Percentiles rank a stretch among this genome's conserved stretches.
phyloP scores from a whole-genome alignment of 1,284 basidiomycete genomes.

The Malassezia yamatoensis region DNA sequence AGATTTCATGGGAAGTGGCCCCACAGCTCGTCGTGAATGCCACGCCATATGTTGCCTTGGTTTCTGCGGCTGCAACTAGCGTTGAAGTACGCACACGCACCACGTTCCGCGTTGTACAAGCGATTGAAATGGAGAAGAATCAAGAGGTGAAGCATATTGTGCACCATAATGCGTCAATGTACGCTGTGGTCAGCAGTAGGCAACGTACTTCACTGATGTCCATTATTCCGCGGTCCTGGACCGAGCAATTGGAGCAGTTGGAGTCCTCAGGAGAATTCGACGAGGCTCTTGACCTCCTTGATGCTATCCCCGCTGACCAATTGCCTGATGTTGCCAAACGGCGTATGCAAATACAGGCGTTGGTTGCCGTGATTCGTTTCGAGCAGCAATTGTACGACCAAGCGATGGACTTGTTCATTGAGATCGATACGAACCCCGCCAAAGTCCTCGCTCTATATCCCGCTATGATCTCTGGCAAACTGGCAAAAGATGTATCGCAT shows the following conservation, averaged over 20 bases:
- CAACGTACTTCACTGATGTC: conserved; percentile 65
- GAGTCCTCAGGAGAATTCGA: conserved; percentile 62
- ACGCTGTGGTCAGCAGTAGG: neutral
- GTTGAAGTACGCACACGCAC: neutral
- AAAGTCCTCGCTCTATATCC: conserved; percentile 86
- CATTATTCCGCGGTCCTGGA: conserved; percentile 63
- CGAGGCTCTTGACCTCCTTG: conserved; percentile 71
- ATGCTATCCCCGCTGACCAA: conserved; percentile 51
- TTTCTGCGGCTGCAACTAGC: neutral
- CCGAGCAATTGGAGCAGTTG: conserved; percentile 73
- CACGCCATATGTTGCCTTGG: conserved; percentile 15
- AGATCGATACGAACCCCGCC: conserved; percentile 80
- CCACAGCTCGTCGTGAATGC: conserved; percentile 54
- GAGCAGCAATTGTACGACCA: conserved; percentile 59
- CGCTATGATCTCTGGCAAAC: conserved; percentile 64
- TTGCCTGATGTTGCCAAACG: conserved; percentile 54
- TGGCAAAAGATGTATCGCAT: conserved; percentile 59
- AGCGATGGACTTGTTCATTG: conserved; percentile 77
- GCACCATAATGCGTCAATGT: conserved; percentile 20
- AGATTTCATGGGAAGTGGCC: conserved; percentile 45
- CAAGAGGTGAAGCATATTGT: conserved; percentile 26
- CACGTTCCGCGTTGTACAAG: conserved; percentile 51
- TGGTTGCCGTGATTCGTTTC: conserved; percentile 63
- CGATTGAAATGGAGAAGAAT: conserved; percentile 3
- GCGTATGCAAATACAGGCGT: conserved; percentile 51